Evolutionary conservation across 2,329 filamentous ascomycete genomes (phyloP).

Genomic region (Mariannaea elegans): DNA sequence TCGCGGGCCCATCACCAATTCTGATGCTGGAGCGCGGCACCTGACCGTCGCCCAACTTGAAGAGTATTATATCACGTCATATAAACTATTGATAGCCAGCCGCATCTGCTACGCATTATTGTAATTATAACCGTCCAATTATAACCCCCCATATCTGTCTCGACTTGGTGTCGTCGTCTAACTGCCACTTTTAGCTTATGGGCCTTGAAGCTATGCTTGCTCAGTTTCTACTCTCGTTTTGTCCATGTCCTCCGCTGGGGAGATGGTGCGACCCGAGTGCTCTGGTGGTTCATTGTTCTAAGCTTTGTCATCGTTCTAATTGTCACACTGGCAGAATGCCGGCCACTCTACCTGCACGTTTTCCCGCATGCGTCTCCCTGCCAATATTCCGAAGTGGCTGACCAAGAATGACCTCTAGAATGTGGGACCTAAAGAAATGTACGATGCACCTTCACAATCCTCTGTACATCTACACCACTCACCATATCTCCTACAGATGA

Average conservation of each 20-base stretch:
- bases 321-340: conserved; percentile 40
- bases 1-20: conserved; percentile 31
- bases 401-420: conserved; percentile 22
- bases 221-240: conserved; percentile 44
- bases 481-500: not conserved
- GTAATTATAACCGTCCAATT: no score
- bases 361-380: not conserved
- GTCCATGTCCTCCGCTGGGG: conserved; percentile 38
- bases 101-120: conserved; percentile 44
- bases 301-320: conserved; percentile 41
- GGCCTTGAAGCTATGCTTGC: conserved; percentile 42
- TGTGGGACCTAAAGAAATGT: conserved; percentile 23
- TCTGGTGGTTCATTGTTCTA: conserved; percentile 41
- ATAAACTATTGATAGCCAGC: conserved; percentile 40
- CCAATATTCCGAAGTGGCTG: not conserved
- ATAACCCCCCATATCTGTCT: no score
- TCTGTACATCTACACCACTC: not conserved
- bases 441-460: not conserved
- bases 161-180: not conserved
- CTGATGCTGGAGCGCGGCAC: conserved; percentile 28
- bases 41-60: conserved; percentile 26
- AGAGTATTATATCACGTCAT: conserved; percentile 34
- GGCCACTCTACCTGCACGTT: conserved; percentile 36
- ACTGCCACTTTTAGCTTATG: conserved; percentile 37
- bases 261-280: conserved; percentile 25